phyloP scores from a whole-genome alignment of 1,139 yeast species.

The Candida mesenterica region DNA sequence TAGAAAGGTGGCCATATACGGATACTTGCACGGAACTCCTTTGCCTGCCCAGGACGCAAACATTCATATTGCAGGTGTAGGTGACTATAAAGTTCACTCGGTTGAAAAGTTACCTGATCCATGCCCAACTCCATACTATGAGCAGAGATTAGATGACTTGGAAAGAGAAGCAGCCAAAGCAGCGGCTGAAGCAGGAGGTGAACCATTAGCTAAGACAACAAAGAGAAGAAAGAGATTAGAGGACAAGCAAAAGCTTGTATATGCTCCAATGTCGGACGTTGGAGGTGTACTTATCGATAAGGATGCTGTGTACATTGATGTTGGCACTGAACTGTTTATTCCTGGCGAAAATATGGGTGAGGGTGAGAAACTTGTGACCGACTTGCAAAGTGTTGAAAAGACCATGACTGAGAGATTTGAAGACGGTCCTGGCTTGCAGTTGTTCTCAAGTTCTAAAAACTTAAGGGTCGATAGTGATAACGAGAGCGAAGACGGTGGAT shows the following conservation, averaged over 20 bases:
- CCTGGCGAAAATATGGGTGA: constrained; percentile 73
- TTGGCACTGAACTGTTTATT: constrained; percentile 67
- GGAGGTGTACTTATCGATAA: constrained; percentile 97
- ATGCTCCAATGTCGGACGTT: constrained; percentile 99
- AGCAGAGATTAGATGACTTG: constrained; percentile 77
- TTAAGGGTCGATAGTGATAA: constrained; percentile 41
- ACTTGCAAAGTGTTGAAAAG: constrained; percentile 67
- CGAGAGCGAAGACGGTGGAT: constrained; percentile 36
- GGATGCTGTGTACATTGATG: constrained; percentile 95
- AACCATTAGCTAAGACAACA: constrained; percentile 49
- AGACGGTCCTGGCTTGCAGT: constrained; percentile 69
- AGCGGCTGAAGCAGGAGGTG: constrained; percentile 65
- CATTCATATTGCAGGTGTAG: constrained; percentile 94
- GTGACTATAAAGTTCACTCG: constrained; percentile 73
- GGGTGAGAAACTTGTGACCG: constrained; percentile 77
- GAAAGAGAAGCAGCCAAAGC: constrained; percentile 69
- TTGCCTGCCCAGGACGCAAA: constrained; percentile 69
- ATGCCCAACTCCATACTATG: constrained; percentile 94
- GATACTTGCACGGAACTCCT: constrained; percentile 94
- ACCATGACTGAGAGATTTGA: constrained; percentile 61
- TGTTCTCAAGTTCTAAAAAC: constrained; percentile 61
- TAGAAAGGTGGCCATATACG: constrained; percentile 87
- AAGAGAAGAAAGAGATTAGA: constrained; percentile 87
- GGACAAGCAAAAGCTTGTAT: constrained; percentile 89
- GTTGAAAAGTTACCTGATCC: constrained; percentile 96